phyloP scores from a whole-genome alignment of 2,329 filamentous ascomycete species.

The Neofusicoccum umdonicola region DNA sequence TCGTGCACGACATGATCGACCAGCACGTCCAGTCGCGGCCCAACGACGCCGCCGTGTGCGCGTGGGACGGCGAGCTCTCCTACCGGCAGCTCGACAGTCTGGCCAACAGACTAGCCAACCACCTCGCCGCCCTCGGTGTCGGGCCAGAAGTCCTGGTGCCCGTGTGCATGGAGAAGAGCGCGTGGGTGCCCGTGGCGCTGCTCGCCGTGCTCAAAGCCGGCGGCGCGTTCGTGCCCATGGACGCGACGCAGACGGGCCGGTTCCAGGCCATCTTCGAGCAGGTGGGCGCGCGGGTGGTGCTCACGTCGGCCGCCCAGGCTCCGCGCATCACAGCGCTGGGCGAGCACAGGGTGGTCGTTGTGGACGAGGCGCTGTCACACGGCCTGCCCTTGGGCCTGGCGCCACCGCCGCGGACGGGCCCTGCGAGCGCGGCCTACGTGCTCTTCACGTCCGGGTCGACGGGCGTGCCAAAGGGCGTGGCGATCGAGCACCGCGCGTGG shows the following conservation, averaged over 20 bases:
- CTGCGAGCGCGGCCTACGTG: conserved; percentile 25
- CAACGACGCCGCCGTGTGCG: conserved; percentile 30
- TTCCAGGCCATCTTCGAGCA: not conserved
- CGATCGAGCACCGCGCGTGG: not conserved
- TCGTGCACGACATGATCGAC: not conserved
- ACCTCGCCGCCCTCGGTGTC: conserved; percentile 32
- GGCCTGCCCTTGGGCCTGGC: conserved; percentile 51
- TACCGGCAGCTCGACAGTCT: conserved; percentile 30
- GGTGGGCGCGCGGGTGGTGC: conserved; percentile 30
- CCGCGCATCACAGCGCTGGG: conserved; percentile 43
- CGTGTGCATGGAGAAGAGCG: conserved; percentile 40
- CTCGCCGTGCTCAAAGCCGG: conserved; percentile 39
- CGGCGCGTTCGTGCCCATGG: not conserved
- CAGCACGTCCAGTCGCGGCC: conserved; percentile 20
- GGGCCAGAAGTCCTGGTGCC: conserved; percentile 34
- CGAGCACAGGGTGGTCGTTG: conserved; percentile 46
- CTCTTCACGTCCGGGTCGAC: conserved; percentile 39
- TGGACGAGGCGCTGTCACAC: conserved; percentile 45
- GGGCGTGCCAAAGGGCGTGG: conserved; percentile 30
- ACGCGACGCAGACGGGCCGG: conserved; percentile 39
- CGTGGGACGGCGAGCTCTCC: conserved; percentile 33
- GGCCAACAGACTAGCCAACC: conserved; percentile 29
- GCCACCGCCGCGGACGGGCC: conserved; percentile 31
- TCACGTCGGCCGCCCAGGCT: conserved; percentile 42
- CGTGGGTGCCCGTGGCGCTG: conserved; percentile 35